Evolutionary conservation across 2,329 filamentous ascomycete genomes (phyloP).

Genomic region (Alternaria consortialis): DNA sequence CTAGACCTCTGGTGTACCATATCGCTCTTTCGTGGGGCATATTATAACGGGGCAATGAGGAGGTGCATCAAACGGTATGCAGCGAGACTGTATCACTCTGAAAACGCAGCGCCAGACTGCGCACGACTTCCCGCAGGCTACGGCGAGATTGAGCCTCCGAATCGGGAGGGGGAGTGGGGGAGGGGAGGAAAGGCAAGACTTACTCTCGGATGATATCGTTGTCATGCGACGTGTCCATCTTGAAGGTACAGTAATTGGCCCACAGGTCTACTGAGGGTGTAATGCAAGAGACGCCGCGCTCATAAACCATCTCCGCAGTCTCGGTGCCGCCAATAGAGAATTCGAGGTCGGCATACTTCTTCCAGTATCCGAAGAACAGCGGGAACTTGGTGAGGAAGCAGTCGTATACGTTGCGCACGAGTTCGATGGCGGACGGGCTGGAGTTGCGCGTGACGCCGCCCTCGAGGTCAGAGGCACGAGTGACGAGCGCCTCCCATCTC

Average conservation of each 20-base stretch:
- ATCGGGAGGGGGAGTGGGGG: slow-evolving; percentile 26
- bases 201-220: slow-evolving; percentile 98
- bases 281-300: slow-evolving; percentile 92
- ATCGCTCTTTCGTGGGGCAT: slow-evolving; percentile 25
- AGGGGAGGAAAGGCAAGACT: slow-evolving; percentile 64
- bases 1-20: slow-evolving; percentile 17
- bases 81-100: slow-evolving; percentile 32
- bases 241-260: slow-evolving; percentile 97
- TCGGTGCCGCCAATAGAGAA: slow-evolving; percentile 97
- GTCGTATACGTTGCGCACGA: slow-evolving; percentile 88
- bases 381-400: slow-evolving; percentile 94
- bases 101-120: slow-evolving; percentile 24
- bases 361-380: slow-evolving; percentile 97
- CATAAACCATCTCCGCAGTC: slow-evolving; percentile 97
- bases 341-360: slow-evolving; percentile 97
- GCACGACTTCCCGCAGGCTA: slow-evolving; percentile 32
- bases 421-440: slow-evolving; percentile 88
- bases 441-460: slow-evolving; percentile 96
- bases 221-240: slow-evolving; percentile 96
- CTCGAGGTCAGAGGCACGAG: slow-evolving; percentile 82
- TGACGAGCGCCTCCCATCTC: slow-evolving; percentile 90
- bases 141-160: slow-evolving; percentile 39
- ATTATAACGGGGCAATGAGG: slow-evolving; percentile 50
- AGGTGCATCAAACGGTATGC: slow-evolving; percentile 44
- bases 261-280: slow-evolving; percentile 94